Percentiles rank a stretch among this genome's conserved stretches.
Evolutionary conservation across 768 basidiomycete genomes (phyloP).

Genomic region (Psilocybe tampanensis): DNA sequence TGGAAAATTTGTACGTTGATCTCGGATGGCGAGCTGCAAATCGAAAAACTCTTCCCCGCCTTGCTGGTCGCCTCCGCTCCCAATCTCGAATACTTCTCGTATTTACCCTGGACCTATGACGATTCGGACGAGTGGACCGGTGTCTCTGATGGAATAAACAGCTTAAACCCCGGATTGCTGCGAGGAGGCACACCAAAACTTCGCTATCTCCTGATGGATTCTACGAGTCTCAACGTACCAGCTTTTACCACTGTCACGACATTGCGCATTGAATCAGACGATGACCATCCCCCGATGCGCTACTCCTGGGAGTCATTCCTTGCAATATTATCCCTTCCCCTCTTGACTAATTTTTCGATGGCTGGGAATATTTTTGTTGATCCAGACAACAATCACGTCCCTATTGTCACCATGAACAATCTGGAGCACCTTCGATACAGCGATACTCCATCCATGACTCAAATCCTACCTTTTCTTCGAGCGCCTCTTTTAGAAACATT

Average conservation of each 20-base stretch:
- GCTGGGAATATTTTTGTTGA: slow-evolving; percentile 8
- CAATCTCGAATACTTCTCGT: slow-evolving; percentile 17
- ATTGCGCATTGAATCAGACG: slow-evolving; percentile 18
- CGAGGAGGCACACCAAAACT: slow-evolving; percentile 20
- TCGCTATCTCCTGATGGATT: slow-evolving; percentile 15
- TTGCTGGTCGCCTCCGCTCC: slow-evolving; percentile 11
- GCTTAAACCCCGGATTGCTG: slow-evolving; percentile 12
- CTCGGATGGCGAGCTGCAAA: slow-evolving; percentile 5
- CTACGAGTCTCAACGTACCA: slow-evolving; percentile 1
- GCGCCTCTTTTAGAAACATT: slow-evolving; percentile 18
- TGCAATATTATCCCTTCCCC: slow-evolving; percentile 15
- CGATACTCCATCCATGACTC: slow-evolving; percentile 4
- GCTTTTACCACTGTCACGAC: slow-evolving; percentile 19
- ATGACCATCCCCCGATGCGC: background rate
- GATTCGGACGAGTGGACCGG: no score
- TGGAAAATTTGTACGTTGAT: slow-evolving; percentile 18
- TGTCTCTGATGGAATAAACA: background rate
- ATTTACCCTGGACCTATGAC: background rate
- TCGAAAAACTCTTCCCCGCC: background rate
- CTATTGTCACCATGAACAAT: slow-evolving; percentile 8
- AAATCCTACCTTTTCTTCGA: slow-evolving; percentile 11
- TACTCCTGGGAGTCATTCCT: slow-evolving; percentile 2
- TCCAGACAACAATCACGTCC: background rate
- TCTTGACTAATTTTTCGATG: slow-evolving; percentile 17
- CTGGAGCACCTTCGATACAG: slow-evolving; percentile 20